Base-by-base conservation (phyloP, 768 basidiomycete genomes). In the Hygrophorus russula region DNA sequence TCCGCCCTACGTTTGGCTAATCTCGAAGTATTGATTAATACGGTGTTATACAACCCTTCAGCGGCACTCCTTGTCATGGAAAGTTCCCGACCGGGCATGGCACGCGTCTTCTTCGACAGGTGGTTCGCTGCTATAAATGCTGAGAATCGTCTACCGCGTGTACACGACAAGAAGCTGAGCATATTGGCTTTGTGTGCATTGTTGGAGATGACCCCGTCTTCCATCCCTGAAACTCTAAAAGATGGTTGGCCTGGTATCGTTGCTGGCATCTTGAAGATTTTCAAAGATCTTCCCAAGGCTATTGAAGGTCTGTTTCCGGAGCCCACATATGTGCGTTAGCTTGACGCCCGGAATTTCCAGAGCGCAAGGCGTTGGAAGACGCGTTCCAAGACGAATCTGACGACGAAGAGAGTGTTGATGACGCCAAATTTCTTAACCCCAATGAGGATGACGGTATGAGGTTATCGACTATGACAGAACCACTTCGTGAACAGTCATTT, bases 111-210 rank as follows among this genome's bases (percentile, higher is more conserved):
- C 69, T 90, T 93, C 56, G 77, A 87, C 55, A 72, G 67, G 49
- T 93, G 89, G 89, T 91, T 92, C 56, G 71, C 61, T 9, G 76
- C 77, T 9, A 83, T 90, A 60, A 78, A 78, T 45, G 62, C 63
- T 39, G 68, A 69, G 27, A 66, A 59, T 18, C 71, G 69, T 38
- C 70, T 91, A 29, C 85, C 87, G 10, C 76, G 89, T 14, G 88
- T 94, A 35, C 89, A 94, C 56, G 89, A 93, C 63, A 90, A 91
- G 73, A 89, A 83, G 61, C 65, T 93, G 45, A 77, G 74, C 51
- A 76, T 92, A 44, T 57, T 86, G 45, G 78, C 89, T 8, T 59
- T 93, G 45, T 85, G 80, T 49, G 77, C 79, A 36, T 62, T 92
- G 46, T 65, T 94, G 55, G 86, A 90, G 61, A 64, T 88, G 60